Percentiles rank a stretch among this genome's conserved stretches.
These are phyloP conservation scores for Ceratobasidium sp. DNA, from an alignment of 1,284 basidiomycete species.

Conservation along the genomic window DNA sequence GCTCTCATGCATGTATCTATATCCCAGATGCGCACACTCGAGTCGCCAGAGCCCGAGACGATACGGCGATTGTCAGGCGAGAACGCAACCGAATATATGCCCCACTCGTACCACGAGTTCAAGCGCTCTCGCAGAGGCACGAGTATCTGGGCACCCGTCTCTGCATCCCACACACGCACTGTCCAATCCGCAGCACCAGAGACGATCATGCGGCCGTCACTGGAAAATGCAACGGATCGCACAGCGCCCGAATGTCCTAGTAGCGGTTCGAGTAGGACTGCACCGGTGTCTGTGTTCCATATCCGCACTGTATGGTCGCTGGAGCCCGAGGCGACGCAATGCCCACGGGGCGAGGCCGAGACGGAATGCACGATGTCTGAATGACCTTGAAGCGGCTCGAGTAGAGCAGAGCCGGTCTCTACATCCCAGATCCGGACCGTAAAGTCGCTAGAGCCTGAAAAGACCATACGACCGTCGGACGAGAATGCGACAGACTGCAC, in stretches of 20 bases:
- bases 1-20: no score
- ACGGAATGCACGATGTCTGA: background rate
- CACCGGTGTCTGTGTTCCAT: background rate
- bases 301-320: background rate
- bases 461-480: no score
- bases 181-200: slow-evolving; percentile 45
- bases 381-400: no score
- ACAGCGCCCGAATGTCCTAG: background rate
- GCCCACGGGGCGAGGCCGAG: no score
- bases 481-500: background rate
- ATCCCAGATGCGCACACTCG: no score
- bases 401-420: no score
- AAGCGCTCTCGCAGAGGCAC: background rate
- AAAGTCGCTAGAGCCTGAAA: no score
- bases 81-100: background rate
- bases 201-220: slow-evolving; percentile 3
- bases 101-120: background rate
- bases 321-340: no score
- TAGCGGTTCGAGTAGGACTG: background rate
- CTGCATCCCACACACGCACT: slow-evolving; percentile 3
- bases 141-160: background rate
- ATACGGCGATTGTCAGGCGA: background rate
- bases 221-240: background rate
- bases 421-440: no score
- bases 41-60: background rate